Evolutionary conservation across 2,329 filamentous ascomycete species (phyloP).

Genomic region (Colletotrichum cereale): DNA sequence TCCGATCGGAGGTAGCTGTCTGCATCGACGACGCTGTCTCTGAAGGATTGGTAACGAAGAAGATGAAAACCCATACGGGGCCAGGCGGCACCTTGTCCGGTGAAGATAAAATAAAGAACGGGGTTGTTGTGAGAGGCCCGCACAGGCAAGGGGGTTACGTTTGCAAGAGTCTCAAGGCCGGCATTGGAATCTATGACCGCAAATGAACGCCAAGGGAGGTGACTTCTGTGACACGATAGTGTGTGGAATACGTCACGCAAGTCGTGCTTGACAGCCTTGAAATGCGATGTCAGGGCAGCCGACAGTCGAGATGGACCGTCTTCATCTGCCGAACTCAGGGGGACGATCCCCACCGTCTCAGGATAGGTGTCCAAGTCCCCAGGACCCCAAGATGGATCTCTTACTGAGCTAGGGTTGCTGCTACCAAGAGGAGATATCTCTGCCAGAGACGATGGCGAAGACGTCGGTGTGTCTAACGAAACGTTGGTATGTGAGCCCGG

Average conservation of each 20-base stretch:
- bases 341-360: too few species aligned
- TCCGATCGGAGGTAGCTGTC: background rate
- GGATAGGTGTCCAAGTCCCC: too few species aligned
- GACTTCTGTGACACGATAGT: background rate
- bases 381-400: too few species aligned
- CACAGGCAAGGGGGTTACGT: background rate
- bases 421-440: too few species aligned
- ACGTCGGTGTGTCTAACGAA: too few species aligned
- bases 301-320: background rate
- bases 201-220: constrained; percentile 10
- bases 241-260: background rate
- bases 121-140: constrained; percentile 41
- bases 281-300: background rate
- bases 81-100: constrained; percentile 58
- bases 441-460: too few species aligned
- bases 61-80: constrained; percentile 57
- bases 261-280: background rate
- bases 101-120: constrained; percentile 56
- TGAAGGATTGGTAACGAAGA: constrained; percentile 56
- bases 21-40: constrained; percentile 51
- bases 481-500: too few species aligned
- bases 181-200: background rate
- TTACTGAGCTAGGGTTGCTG: too few species aligned
- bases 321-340: constrained; percentile 1
- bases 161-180: background rate